These are phyloP conservation scores for Agaricus blazei DNA, from an alignment of 768 basidiomycete species.

Conservation along the genomic window DNA sequence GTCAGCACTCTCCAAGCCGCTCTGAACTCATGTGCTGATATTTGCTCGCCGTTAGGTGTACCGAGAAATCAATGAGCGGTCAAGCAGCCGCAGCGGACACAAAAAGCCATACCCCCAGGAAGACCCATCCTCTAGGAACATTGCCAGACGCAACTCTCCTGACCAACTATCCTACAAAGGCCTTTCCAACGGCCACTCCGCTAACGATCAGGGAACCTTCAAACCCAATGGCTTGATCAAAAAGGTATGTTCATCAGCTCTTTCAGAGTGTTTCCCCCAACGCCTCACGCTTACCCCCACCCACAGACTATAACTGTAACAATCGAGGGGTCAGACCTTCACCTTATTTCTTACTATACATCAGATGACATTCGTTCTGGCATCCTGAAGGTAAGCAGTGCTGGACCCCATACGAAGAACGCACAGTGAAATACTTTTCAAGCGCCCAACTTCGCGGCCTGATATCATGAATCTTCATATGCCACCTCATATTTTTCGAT, in stretches of 20 bases:
- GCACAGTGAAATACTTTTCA: slow-evolving; percentile 6
- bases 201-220: slow-evolving; percentile 53
- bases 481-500: slow-evolving; percentile 70
- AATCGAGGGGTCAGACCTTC: slow-evolving; percentile 74
- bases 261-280: not conserved
- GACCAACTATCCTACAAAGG: slow-evolving; percentile 33
- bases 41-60: slow-evolving; percentile 51
- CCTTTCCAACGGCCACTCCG: slow-evolving; percentile 24
- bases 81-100: slow-evolving; percentile 48
- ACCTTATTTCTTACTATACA: slow-evolving; percentile 81
- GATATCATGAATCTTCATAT: slow-evolving; percentile 74
- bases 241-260: slow-evolving; percentile 42
- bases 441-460: slow-evolving; percentile 61
- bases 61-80: slow-evolving; percentile 71
- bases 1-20: slow-evolving; percentile 31
- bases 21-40: not conserved
- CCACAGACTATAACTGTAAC: slow-evolving; percentile 79
- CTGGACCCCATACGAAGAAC: not conserved
- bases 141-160: slow-evolving; percentile 35
- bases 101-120: slow-evolving; percentile 50
- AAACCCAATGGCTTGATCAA: slow-evolving; percentile 75
- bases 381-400: slow-evolving; percentile 43
- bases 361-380: slow-evolving; percentile 72
- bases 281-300: not conserved
- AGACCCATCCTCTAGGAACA: slow-evolving; percentile 32